Evolutionary conservation across 345 rosid species (phyloP).

Genomic region (Litchi chinensis): DNA sequence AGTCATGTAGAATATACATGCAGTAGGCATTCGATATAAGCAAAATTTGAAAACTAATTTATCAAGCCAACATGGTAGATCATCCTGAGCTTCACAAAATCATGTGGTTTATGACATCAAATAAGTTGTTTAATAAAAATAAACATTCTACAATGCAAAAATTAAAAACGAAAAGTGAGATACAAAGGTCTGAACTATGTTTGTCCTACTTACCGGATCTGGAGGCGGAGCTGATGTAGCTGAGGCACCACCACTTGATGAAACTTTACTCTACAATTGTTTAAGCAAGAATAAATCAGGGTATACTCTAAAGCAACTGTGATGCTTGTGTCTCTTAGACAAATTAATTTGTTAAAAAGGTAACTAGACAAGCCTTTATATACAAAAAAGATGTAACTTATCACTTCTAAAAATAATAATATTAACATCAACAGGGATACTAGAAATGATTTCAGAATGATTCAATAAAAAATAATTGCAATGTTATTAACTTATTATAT

Average conservation of each 20-base stretch:
- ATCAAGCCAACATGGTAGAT: background rate
- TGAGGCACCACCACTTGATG: slow-evolving; percentile 60
- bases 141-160: background rate
- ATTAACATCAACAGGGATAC: background rate
- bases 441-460: background rate
- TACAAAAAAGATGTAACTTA: background rate
- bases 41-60: background rate
- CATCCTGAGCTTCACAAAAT: background rate
- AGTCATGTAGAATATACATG: background rate
- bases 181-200: background rate
- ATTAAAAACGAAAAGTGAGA: background rate
- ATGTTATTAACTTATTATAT: background rate
- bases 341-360: background rate
- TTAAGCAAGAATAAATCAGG: slow-evolving; percentile 18
- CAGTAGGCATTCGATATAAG: background rate
- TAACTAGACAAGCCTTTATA: background rate
- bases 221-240: slow-evolving; percentile 53
- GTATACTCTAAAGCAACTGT: background rate
- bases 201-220: slow-evolving; percentile 40
- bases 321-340: background rate
- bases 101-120: background rate
- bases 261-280: slow-evolving; percentile 55
- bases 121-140: background rate
- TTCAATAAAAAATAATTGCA: background rate
- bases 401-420: background rate